Conservation (phyloP, 139 green algal species). For the Chlamydomonas sp. region DNA sequence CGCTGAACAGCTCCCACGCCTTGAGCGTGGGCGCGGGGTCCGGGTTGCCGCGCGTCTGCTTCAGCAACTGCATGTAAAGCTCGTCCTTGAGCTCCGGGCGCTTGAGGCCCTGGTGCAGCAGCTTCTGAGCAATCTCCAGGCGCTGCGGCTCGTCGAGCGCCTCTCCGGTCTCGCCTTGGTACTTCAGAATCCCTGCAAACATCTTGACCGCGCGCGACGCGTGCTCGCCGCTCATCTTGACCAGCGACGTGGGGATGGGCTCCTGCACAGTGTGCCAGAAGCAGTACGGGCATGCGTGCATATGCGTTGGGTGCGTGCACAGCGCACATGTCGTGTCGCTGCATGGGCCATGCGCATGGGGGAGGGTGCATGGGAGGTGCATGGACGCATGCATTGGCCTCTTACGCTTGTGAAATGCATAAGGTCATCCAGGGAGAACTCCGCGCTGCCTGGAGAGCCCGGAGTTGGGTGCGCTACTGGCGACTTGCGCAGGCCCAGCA, state of each 20-base stretch:
- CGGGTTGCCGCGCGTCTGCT: slow-evolving; percentile 84
- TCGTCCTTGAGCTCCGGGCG: slow-evolving; percentile 87
- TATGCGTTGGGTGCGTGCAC: too few species aligned
- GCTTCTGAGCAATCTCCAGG: slow-evolving; percentile 77
- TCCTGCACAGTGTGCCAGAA: too few species aligned
- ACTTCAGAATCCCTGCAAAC: slow-evolving; percentile 76
- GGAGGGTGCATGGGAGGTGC: too few species aligned
- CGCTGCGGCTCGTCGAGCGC: slow-evolving; percentile 19
- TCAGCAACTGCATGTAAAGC: slow-evolving; percentile 81
- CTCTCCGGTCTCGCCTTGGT: slow-evolving; percentile 60
- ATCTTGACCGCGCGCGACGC: slow-evolving; percentile 82
- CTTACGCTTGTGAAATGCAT: too few species aligned
- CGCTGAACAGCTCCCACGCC: slow-evolving; percentile 86
- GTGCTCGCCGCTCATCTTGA: slow-evolving; percentile 78
- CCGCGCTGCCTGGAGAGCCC: too few species aligned
- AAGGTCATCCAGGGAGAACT: too few species aligned
- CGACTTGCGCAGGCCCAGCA: too few species aligned
- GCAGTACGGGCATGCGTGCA: too few species aligned
- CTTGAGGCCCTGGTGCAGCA: slow-evolving; percentile 84
- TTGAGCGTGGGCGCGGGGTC: slow-evolving; percentile 22
- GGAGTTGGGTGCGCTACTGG: too few species aligned
- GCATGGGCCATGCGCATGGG: too few species aligned
- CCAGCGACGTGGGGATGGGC: slow-evolving; percentile 75
- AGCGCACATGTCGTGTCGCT: too few species aligned
- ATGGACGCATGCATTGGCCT: too few species aligned